Evolutionary conservation across 805 yeast genomes (phyloP), one percentile per base, ranked within the genome.

Genomic region (Metschnikowia santaceciliae): DNA sequence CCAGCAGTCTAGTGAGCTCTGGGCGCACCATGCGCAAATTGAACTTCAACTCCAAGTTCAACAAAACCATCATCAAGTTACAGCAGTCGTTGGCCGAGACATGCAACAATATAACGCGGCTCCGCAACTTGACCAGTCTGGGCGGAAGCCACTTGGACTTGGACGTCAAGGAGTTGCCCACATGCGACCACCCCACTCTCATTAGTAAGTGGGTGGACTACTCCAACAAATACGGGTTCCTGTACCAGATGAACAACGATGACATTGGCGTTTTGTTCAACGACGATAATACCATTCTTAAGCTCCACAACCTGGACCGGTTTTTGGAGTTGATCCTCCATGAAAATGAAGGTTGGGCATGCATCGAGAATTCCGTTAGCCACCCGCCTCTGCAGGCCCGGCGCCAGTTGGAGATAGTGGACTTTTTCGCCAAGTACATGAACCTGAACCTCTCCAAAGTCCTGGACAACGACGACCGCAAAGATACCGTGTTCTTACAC

Each of bases 161-260:
- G 53, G 72, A 67, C 44, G 60, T 69, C 30, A 55, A 62, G 37
- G 76, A 71, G 54, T 67, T 72, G 43, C 78, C 77, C 36, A 62
- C 68, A 7, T 71, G 75, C 51, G 78, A 76, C 57, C 78, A 80
- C 55, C 95, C 91, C 11, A 79, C 82, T 17, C 80, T 88, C 53
- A 83, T 92, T 40, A 87, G 95, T 54, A 91, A 92, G 66, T 94
- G 99, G 99, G 98, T 95, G 30, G 99, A 94, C 66, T 94, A 92
- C 66, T 87, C 97, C 26, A 90, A 91, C 71, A 90, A 87, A 67
- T 95, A 92, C 68, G 99, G 99, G 1, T 85, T 94, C 64, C 88
- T 97, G 4, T 94, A 92, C 67, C 96, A 94, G 65, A 72, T 94
- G 51, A 88, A 92, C 19, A 87, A 90, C 42, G 94, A 92, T 53